phyloP scores from a whole-genome alignment of 305 asterid species.

The Fraxinus greggii region DNA sequence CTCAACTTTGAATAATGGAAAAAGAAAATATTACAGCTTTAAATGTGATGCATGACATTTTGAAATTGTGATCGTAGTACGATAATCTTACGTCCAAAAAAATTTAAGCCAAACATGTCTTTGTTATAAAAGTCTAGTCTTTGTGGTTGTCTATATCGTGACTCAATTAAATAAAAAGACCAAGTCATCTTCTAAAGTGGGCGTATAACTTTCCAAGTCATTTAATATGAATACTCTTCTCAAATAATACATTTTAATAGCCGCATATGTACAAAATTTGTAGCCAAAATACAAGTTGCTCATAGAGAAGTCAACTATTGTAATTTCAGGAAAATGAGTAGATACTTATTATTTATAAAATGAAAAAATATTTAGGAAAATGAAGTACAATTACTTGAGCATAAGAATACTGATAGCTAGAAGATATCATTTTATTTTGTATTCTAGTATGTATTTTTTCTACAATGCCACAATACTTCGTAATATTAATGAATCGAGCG shows the following conservation, averaged over 20 bases:
- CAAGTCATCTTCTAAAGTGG: background rate
- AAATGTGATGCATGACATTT: background rate
- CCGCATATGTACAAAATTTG: background rate
- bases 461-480: background rate
- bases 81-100: background rate
- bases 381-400: background rate
- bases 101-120: background rate
- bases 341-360: background rate
- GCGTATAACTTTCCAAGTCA: background rate
- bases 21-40: background rate
- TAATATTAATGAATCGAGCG: background rate
- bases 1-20: background rate
- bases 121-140: background rate
- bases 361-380: background rate
- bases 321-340: background rate
- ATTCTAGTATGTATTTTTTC: background rate
- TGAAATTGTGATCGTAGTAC: background rate
- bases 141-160: background rate
- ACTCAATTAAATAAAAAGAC: background rate
- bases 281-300: background rate
- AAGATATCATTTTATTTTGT: no score
- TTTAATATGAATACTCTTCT: background rate
- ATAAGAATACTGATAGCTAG: background rate
- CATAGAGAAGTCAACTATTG: background rate
- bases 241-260: background rate